Conservation (phyloP, 1,139 yeast species). For the Zygosaccharomyces pseudobailii region DNA sequence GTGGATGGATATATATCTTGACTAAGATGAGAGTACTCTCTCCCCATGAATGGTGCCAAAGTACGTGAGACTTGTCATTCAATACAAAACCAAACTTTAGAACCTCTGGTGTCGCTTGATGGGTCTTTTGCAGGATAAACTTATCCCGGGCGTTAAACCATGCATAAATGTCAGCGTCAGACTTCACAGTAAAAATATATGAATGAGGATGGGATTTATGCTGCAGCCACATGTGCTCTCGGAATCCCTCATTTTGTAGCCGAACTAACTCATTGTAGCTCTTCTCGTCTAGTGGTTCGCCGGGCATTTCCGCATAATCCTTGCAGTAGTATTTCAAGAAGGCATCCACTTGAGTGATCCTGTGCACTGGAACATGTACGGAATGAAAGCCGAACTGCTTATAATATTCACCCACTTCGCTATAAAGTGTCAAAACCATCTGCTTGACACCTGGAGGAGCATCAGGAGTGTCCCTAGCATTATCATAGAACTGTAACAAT, state of each 20-base stretch:
- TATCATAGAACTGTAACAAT: constrained; percentile 39
- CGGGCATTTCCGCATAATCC: constrained; percentile 15
- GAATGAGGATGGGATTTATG: constrained; percentile 33
- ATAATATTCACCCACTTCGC: constrained; percentile 71
- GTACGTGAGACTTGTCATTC: constrained; percentile 34
- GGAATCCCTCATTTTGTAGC: constrained; percentile 30
- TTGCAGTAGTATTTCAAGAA: constrained; percentile 18
- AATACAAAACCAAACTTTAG: constrained; percentile 35
- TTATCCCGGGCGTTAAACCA: constrained; percentile 44
- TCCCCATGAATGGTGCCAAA: constrained; percentile 48
- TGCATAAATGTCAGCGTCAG: constrained; percentile 37
- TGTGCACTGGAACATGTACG: constrained; percentile 42
- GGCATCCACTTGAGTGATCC: constrained; percentile 22
- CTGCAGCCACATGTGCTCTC: constrained; percentile 24
- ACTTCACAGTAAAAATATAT: constrained; percentile 36
- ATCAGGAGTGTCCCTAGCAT: constrained; percentile 28
- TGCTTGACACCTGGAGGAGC: constrained; percentile 31
- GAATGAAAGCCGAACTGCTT: constrained; percentile 53
- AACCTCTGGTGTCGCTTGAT: constrained; percentile 10
- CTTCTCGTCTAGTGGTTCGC: constrained; percentile 33
- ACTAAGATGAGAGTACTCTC: constrained; percentile 35
- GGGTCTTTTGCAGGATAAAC: constrained; percentile 30
- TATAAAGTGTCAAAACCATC: constrained; percentile 53
- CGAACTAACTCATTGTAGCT: constrained; percentile 35
- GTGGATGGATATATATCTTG: constrained; percentile 24